A percentile compares a stretch with the other conserved stretches of the same genome.
Evolutionary conservation across 179 eudicot genomes (phyloP).

Genomic region (Sideroxylon spinosum): DNA sequence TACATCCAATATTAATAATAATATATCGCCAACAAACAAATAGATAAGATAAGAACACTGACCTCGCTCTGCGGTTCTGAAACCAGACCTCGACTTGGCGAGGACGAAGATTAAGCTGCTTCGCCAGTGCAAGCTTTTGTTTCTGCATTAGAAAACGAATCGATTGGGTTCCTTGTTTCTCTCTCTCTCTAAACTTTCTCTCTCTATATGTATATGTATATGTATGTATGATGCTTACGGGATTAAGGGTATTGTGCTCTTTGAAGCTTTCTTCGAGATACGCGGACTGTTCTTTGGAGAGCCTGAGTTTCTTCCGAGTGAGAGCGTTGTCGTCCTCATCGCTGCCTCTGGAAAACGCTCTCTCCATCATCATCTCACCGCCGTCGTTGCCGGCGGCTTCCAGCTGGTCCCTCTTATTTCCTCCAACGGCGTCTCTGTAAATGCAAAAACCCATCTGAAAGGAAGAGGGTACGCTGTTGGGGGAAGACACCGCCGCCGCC

Average conservation of each 20-base stretch:
- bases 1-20: not conserved
- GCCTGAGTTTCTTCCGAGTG: slow-evolving; percentile 61
- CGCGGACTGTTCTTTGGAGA: slow-evolving; percentile 85
- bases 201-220: not conserved
- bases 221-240: slow-evolving; percentile 34
- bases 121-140: slow-evolving; percentile 80
- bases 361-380: slow-evolving; percentile 28
- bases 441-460: slow-evolving; percentile 43
- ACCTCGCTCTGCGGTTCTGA: slow-evolving; percentile 95
- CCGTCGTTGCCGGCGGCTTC: slow-evolving; percentile 29
- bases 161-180: not conserved
- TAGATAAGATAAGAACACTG: not conserved
- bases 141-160: slow-evolving; percentile 42
- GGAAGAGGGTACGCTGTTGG: slow-evolving; percentile 57
- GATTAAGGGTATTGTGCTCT: slow-evolving; percentile 85
- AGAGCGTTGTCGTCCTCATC: slow-evolving; percentile 73
- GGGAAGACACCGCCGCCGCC: slow-evolving; percentile 51
- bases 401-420: slow-evolving; percentile 26
- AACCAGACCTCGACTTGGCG: slow-evolving; percentile 98
- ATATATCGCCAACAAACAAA: not conserved
- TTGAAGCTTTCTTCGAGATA: slow-evolving; percentile 89
- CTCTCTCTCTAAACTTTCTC: not conserved
- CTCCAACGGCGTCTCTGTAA: slow-evolving; percentile 25
- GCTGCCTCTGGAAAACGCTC: slow-evolving; percentile 47
- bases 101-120: slow-evolving; percentile 80